phyloP scores from a whole-genome alignment of 495 filamentous ascomycete genomes.

The Neurospora cerealis region DNA sequence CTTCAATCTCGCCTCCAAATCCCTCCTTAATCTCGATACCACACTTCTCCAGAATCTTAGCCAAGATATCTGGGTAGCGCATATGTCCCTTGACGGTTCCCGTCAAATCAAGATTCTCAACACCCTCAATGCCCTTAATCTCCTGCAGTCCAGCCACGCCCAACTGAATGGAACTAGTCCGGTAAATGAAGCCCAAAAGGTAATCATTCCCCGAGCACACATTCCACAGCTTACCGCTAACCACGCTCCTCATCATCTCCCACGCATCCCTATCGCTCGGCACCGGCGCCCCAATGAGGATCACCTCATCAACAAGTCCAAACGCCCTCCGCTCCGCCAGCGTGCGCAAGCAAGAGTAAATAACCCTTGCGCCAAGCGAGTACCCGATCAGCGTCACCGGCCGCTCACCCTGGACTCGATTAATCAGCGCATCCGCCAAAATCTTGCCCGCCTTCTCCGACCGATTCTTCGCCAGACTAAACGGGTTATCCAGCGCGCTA shows the following conservation, averaged over 20 bases:
- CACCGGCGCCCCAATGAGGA: constrained; percentile 71
- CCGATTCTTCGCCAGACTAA: constrained; percentile 62
- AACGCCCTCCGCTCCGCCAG: constrained; percentile 65
- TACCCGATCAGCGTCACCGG: constrained; percentile 80
- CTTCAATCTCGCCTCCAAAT: not conserved
- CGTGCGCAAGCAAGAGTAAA: constrained; percentile 61
- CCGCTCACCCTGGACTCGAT: constrained; percentile 73
- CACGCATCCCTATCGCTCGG: constrained; percentile 57
- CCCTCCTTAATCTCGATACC: constrained; percentile 22
- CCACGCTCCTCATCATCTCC: constrained; percentile 59
- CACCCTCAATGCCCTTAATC: constrained; percentile 50
- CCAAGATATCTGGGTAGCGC: constrained; percentile 59
- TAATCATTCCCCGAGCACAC: constrained; percentile 71
- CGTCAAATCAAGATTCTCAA: constrained; percentile 70
- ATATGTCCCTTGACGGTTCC: constrained; percentile 63
- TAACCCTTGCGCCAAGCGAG: constrained; percentile 72
- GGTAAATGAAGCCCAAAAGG: constrained; percentile 67
- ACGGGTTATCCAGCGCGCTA: constrained; percentile 72
- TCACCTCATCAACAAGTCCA: constrained; percentile 68
- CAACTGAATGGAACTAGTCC: constrained; percentile 63
- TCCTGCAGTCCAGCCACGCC: constrained; percentile 67
- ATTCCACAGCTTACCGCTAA: constrained; percentile 64
- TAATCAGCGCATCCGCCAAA: constrained; percentile 76
- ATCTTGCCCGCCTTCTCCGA: constrained; percentile 76
- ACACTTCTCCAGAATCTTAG: constrained; percentile 55